phyloP scores from a whole-genome alignment of 345 rosid genomes.

The Brassica carinata region DNA sequence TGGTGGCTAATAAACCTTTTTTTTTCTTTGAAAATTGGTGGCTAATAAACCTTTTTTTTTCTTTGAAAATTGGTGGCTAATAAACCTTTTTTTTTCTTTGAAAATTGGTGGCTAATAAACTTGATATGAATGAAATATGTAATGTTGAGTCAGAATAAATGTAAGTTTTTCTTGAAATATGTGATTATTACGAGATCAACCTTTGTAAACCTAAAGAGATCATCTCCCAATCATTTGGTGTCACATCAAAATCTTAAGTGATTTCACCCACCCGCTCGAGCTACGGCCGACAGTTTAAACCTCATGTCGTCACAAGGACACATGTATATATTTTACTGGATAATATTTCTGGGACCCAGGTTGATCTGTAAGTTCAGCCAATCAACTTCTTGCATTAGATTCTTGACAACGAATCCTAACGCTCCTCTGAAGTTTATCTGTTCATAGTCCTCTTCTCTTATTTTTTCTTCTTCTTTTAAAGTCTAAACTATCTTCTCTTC shows the following conservation, averaged over 20 bases:
- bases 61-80: too few species aligned
- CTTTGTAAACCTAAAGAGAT: slow-evolving; percentile 5
- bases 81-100: too few species aligned
- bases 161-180: too few species aligned
- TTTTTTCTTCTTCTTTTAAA: too few species aligned
- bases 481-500: too few species aligned
- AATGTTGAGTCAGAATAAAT: not conserved
- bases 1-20: too few species aligned
- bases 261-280: slow-evolving; percentile 27
- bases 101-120: not conserved
- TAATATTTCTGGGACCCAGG: not conserved
- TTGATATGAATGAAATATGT: not conserved
- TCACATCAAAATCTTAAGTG: slow-evolving; percentile 36
- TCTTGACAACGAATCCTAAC: slow-evolving; percentile 41
- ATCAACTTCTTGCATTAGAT: slow-evolving; percentile 41
- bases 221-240: slow-evolving; percentile 43
- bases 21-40: too few species aligned
- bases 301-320: not conserved
- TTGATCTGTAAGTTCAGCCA: slow-evolving; percentile 24
- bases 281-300: slow-evolving; percentile 37
- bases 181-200: slow-evolving; percentile 1
- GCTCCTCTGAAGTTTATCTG: slow-evolving; percentile 40
- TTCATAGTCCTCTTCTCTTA: not conserved
- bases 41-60: too few species aligned
- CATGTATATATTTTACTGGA: not conserved